These are phyloP conservation scores for Lodderomyces margitis DNA, from an alignment of 1,139 yeast genomes.

Conservation along the genomic window DNA sequence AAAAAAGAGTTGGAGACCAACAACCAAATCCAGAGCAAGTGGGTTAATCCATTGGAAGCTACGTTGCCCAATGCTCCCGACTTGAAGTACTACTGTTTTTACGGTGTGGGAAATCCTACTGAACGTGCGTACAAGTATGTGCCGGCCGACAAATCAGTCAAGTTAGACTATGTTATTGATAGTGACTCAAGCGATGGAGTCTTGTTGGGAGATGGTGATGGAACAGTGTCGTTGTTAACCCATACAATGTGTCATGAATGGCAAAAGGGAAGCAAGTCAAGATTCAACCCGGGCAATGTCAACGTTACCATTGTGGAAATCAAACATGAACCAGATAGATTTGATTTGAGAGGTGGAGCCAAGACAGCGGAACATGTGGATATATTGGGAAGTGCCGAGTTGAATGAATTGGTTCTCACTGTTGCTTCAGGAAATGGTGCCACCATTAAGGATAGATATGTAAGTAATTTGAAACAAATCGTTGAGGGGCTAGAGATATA, in stretches of 20 bases:
- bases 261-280: constrained; percentile 61
- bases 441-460: constrained; percentile 55
- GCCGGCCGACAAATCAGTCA: constrained; percentile 52
- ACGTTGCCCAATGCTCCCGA: constrained; percentile 92
- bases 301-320: constrained; percentile 83
- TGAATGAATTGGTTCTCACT: constrained; percentile 77
- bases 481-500: constrained; percentile 46
- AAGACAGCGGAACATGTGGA: constrained; percentile 98
- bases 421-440: constrained; percentile 83
- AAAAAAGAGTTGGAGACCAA: constrained; percentile 58
- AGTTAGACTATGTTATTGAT: constrained; percentile 68
- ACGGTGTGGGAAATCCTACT: constrained; percentile 94
- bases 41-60: constrained; percentile 93
- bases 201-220: constrained; percentile 88
- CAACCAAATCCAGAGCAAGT: constrained; percentile 67
- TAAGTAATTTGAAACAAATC: constrained; percentile 61
- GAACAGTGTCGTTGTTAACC: constrained; percentile 84
- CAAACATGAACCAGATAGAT: constrained; percentile 87
- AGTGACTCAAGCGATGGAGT: constrained; percentile 60
- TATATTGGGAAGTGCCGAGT: constrained; percentile 86
- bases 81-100: constrained; percentile 83
- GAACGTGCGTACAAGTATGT: constrained; percentile 88
- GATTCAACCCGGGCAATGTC: constrained; percentile 79
- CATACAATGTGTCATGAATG: constrained; percentile 82
- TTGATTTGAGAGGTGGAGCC: constrained; percentile 96